phyloP scores from a whole-genome alignment of 495 filamentous ascomycete genomes.

The Aspergillus steynii region DNA sequence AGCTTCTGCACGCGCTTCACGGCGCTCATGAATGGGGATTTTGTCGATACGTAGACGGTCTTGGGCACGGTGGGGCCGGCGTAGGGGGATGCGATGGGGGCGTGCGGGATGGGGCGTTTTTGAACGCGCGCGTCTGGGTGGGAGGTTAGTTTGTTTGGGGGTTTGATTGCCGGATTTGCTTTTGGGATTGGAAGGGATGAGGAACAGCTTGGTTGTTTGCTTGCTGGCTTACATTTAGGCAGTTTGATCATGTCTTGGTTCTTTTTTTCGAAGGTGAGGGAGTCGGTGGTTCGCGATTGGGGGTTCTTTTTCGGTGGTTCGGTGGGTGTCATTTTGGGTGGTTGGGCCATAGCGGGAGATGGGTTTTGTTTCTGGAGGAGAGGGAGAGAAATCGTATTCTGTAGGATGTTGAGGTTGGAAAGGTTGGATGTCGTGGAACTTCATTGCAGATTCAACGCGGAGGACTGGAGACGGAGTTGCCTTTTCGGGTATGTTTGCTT shows the following conservation, averaged over 20 bases:
- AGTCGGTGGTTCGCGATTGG: background rate
- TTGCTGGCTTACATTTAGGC: slow-evolving; percentile 32
- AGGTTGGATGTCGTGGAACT: background rate
- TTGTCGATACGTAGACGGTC: slow-evolving; percentile 75
- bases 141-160: too few relatives aligned
- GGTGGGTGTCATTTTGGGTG: background rate
- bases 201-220: too few relatives aligned
- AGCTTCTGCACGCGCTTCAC: slow-evolving; percentile 78
- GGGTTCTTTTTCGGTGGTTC: slow-evolving; percentile 7
- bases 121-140: slow-evolving; percentile 45
- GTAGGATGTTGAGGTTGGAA: background rate
- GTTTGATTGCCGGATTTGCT: slow-evolving; percentile 17
- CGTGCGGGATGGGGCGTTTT: slow-evolving; percentile 74
- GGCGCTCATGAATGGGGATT: slow-evolving; percentile 76
- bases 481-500: background rate
- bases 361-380: background rate
- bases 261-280: slow-evolving; percentile 42
- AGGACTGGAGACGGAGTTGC: background rate
- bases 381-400: background rate
- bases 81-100: slow-evolving; percentile 59
- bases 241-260: slow-evolving; percentile 41
- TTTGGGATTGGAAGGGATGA: slow-evolving; percentile 1
- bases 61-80: slow-evolving; percentile 52
- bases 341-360: slow-evolving; percentile 2
- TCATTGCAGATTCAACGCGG: background rate